Base-by-base conservation (phyloP, 2,329 filamentous ascomycete genomes). In the Alternaria longipes region DNA sequence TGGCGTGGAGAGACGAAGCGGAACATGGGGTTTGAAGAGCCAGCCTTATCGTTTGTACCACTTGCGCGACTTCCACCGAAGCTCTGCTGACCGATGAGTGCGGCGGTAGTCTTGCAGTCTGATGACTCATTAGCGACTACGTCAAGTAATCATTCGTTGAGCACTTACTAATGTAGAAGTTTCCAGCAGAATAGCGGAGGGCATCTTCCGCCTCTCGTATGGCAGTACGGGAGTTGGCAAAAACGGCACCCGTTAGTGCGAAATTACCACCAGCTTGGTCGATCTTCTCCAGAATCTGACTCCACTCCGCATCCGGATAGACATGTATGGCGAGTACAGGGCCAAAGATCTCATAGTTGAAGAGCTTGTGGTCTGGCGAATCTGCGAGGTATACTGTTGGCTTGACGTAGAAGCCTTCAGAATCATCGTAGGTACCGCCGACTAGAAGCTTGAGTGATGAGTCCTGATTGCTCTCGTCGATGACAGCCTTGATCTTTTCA, bases 301-400 rank as follows among this genome's bases (percentile, higher is more conserved):
- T 79, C 9, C 81, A 74, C 32, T 84, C 79, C 11, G 80, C 81
- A 75, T 95, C 92, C 63, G 91, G 87, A 81, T 94, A 96, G 63
- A 93, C 84, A 78, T 95, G 87, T n/a, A 90, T 81, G 24, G 87
- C 86, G 50, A 94, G 82, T 60, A 95, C 81, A 26, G 91, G 91
- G 1, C 91, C 92, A 77, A 96, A 96, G 65, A 95, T 88, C 79
- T 96, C 92, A 22, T 87, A 90, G 57, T 84, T 87, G 62, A 96
- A 84, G 67, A 94, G 88, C 68, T 86, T 86, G 81, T 95, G 92
- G 60, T 85, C 80, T 0, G 91, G 88, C 79, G 91, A 90, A 57
- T 83, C 87, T 46, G 91, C 90, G 61, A 84, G 81, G 82, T 94
- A 95, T 72, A 96, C 85, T 57, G 92, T 95, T 14, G 92, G 92